Percentiles rank a stretch among this genome's conserved stretches.
These are phyloP conservation scores for Cotoneaster glaucophyllus DNA, from an alignment of 306 rosid species.

Conservation along the genomic window DNA sequence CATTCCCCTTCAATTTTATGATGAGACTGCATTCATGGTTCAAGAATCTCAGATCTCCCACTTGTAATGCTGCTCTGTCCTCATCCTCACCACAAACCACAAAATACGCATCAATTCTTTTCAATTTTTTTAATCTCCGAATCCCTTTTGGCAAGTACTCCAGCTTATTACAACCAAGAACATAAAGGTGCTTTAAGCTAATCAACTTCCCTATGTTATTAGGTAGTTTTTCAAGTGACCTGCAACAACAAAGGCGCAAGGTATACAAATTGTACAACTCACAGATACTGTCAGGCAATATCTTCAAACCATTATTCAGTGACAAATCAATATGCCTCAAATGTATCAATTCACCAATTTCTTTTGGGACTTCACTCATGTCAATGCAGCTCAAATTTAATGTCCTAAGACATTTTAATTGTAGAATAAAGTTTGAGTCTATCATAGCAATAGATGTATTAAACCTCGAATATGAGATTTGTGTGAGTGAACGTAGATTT, in stretches of 20 bases:
- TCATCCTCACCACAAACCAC: not conserved
- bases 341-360: not conserved
- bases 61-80: not conserved
- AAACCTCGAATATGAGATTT: too few relatives aligned
- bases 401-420: not conserved
- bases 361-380: not conserved
- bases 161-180: not conserved
- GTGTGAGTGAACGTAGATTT: not conserved
- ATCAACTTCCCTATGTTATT: too few relatives aligned
- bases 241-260: not conserved
- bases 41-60: not conserved
- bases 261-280: not conserved
- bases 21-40: not conserved
- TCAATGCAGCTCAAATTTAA: not conserved
- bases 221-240: not conserved
- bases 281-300: too few relatives aligned
- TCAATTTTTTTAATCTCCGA: not conserved
- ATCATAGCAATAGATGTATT: too few relatives aligned
- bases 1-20: too few relatives aligned
- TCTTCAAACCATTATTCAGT: too few relatives aligned
- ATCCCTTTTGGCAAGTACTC: not conserved
- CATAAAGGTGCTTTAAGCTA: not conserved
- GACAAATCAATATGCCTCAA: not conserved
- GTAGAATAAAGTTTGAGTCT: not conserved
- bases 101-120: not conserved